phyloP scores from a whole-genome alignment of 225 moss, liverwort and hornwort genomes.

The Anthoceros angustus region DNA sequence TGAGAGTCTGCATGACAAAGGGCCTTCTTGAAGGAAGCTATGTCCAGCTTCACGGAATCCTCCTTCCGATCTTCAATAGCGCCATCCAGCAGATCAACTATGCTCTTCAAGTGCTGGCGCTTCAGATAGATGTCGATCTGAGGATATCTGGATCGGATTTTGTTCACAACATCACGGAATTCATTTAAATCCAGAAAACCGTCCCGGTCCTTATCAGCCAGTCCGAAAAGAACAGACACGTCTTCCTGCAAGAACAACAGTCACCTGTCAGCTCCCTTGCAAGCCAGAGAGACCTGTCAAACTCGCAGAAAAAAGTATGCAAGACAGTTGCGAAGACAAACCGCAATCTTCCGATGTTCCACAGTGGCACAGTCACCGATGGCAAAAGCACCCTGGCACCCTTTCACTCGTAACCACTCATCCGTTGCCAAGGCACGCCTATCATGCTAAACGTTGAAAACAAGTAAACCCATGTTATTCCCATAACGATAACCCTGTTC shows the following conservation, averaged over 20 bases:
- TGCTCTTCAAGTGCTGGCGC: conserved; percentile 48
- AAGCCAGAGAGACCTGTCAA: neutral
- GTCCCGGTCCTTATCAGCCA: conserved; percentile 43
- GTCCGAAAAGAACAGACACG: conserved; percentile 48
- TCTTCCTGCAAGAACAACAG: conserved; percentile 32
- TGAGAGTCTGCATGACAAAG: conserved; percentile 67
- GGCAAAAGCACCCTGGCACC: conserved; percentile 45
- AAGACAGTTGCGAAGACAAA: neutral
- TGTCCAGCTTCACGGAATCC: conserved; percentile 24
- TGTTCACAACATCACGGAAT: conserved; percentile 67
- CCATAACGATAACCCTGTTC: neutral
- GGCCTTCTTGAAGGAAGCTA: conserved; percentile 58
- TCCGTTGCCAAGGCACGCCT: conserved; percentile 82
- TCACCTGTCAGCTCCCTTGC: neutral
- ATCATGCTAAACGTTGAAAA: conserved; percentile 35
- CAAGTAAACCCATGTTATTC: neutral
- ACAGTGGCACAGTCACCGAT: conserved; percentile 76
- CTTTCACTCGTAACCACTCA: conserved; percentile 93
- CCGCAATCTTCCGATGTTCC: conserved; percentile 69
- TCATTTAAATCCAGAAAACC: conserved; percentile 39
- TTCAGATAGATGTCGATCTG: conserved; percentile 75
- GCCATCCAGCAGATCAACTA: conserved; percentile 39
- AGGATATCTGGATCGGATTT: conserved; percentile 60
- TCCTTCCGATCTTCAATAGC: conserved; percentile 29
- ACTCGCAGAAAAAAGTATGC: neutral